Conservation (phyloP, 2,329 filamentous ascomycete species). For the Monilinia aucupariae region DNA sequence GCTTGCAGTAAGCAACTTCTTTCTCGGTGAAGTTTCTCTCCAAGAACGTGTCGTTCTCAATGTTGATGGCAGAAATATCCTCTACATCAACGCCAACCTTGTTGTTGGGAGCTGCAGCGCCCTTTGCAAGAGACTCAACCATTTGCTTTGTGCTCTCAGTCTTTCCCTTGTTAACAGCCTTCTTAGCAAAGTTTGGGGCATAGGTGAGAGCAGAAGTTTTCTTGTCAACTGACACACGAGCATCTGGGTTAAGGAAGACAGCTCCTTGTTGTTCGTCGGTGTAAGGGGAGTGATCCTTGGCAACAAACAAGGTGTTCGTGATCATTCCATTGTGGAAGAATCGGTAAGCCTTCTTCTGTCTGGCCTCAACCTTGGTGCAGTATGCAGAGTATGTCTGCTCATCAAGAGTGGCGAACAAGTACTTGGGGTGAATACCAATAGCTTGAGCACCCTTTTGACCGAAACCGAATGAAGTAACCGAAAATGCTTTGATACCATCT, state of each 20-base stretch:
- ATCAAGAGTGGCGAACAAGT: conserved; percentile 91
- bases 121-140: conserved; percentile 70
- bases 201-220: conserved; percentile 77
- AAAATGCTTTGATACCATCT: conserved; percentile 97
- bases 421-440: conserved; percentile 94
- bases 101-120: conserved; percentile 56
- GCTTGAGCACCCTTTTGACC: conserved; percentile 98
- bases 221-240: conserved; percentile 78
- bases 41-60: conserved; percentile 89
- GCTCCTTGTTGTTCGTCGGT: conserved; percentile 77
- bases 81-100: conserved; percentile 95
- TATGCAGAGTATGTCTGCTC: conserved; percentile 76
- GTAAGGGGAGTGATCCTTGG: conserved; percentile 89
- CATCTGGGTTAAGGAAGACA: conserved; percentile 90
- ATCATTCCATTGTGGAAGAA: conserved; percentile 98
- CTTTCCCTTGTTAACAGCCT: conserved; percentile 56
- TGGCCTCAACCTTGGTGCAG: conserved; percentile 78
- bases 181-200: conserved; percentile 58
- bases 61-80: conserved; percentile 79
- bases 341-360: conserved; percentile 97
- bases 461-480: conserved; percentile 97
- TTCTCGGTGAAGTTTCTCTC: conserved; percentile 85
- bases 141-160: conserved; percentile 53
- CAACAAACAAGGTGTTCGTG: conserved; percentile 96
- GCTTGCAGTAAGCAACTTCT: conserved; percentile 82